Conservation (phyloP, 129 eudicot genomes). For the Helianthus tuberosus region DNA sequence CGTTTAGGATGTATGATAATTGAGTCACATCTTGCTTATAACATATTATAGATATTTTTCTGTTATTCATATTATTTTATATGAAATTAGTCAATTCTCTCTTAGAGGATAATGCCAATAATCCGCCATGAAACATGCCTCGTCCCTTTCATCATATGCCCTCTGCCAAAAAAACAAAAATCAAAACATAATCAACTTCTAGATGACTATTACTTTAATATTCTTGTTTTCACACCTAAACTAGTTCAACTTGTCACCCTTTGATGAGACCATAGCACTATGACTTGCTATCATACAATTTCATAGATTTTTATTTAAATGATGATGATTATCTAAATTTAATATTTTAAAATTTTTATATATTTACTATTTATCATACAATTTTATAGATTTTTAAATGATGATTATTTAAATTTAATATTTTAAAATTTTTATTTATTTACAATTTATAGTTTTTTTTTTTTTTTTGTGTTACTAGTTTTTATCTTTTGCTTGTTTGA, state of each 20-base stretch:
- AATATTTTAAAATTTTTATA: too few species aligned
- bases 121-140: slow-evolving; percentile 5
- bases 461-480: too few species aligned
- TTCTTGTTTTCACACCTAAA: slow-evolving; percentile 6
- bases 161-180: neutral
- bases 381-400: neutral
- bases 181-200: neutral
- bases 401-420: too few species aligned
- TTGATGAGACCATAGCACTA: neutral
- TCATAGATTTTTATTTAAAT: too few species aligned
- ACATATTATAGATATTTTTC: neutral
- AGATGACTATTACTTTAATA: neutral
- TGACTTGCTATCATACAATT: too few species aligned
- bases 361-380: neutral
- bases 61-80: neutral
- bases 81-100: slow-evolving; percentile 2
- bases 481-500: too few species aligned
- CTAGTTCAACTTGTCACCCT: neutral
- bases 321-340: too few species aligned
- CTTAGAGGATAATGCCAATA: neutral
- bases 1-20: too few species aligned
- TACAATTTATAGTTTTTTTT: too few species aligned
- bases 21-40: too few species aligned
- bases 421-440: too few species aligned
- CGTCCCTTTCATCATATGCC: neutral